Conservation (phyloP, 305 asterid genomes). For the Euphrasia arctica region DNA sequence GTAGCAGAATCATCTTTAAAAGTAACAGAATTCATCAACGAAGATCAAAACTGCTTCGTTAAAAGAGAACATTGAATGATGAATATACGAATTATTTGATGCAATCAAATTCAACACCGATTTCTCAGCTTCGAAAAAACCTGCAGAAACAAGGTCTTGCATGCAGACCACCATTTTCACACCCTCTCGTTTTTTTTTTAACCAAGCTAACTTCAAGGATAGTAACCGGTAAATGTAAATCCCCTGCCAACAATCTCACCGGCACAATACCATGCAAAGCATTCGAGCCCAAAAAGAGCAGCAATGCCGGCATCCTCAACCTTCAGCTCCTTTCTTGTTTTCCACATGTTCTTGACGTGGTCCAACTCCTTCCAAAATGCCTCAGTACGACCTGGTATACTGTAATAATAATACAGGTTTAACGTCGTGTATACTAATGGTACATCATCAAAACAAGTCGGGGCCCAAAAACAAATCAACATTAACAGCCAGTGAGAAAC, state of each 20-base stretch:
- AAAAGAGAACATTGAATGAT: neutral
- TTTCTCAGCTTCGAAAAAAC: slow-evolving; percentile 25
- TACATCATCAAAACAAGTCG: neutral
- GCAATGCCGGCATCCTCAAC: slow-evolving; percentile 73
- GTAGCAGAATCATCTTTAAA: slow-evolving; percentile 12
- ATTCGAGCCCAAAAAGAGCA: slow-evolving; percentile 57
- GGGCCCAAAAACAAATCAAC: neutral
- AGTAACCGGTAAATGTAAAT: slow-evolving; percentile 58
- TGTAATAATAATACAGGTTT: slow-evolving; percentile 19
- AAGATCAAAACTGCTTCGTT: slow-evolving; percentile 5
- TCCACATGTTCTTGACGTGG: slow-evolving; percentile 50
- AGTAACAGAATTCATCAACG: neutral
- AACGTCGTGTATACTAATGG: neutral
- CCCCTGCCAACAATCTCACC: slow-evolving; percentile 67
- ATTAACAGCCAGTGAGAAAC: neutral
- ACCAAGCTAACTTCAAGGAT: slow-evolving; percentile 30
- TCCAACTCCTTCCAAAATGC: slow-evolving; percentile 56
- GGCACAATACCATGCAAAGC: slow-evolving; percentile 65
- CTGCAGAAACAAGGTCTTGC: slow-evolving; percentile 23
- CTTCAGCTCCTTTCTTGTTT: slow-evolving; percentile 53
- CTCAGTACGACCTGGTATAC: slow-evolving; percentile 57
- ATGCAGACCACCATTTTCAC: neutral
- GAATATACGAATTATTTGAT: slow-evolving; percentile 26
- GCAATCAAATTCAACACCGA: slow-evolving; percentile 26
- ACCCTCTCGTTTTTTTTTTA: neutral